Evolutionary conservation across 2,329 filamentous ascomycete species (phyloP).

Genomic region (Thelonectria rubi): DNA sequence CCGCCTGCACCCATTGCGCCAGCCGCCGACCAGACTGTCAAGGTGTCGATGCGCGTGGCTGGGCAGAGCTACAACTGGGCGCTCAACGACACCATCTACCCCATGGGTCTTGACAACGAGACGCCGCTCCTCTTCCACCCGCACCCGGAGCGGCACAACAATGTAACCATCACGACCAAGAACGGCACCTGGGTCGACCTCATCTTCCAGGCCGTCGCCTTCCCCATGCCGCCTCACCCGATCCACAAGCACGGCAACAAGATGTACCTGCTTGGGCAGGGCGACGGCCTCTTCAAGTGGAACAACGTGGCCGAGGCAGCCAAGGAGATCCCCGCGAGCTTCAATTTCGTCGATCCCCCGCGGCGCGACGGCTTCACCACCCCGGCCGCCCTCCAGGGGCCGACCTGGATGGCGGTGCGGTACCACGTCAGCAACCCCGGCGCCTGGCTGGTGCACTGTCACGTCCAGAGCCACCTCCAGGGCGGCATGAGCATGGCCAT

Average conservation of each 20-base stretch:
- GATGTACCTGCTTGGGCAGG: constrained; percentile 65
- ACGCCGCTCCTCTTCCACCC: constrained; percentile 59
- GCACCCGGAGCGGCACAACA: constrained; percentile 45
- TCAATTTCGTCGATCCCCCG: constrained; percentile 67
- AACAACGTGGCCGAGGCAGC: constrained; percentile 62
- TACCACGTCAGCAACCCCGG: constrained; percentile 64
- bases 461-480: constrained; percentile 61
- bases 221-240: constrained; percentile 62
- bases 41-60: constrained; percentile 51
- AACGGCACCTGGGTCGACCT: constrained; percentile 64
- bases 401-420: constrained; percentile 58
- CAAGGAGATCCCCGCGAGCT: constrained; percentile 55
- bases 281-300: constrained; percentile 61
- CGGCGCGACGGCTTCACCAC: constrained; percentile 55
- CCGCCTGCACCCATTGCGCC: constrained; percentile 55
- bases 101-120: constrained; percentile 47
- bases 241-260: constrained; percentile 73
- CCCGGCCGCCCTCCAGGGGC: constrained; percentile 30
- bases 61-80: constrained; percentile 62
- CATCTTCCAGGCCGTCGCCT: constrained; percentile 54
- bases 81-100: constrained; percentile 57
- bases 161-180: constrained; percentile 59
- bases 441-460: constrained; percentile 65
- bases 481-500: constrained; percentile 66
- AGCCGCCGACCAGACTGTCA: constrained; percentile 56